phyloP scores from a whole-genome alignment of 148 eudicot genomes.

The Agrostemma githago region DNA sequence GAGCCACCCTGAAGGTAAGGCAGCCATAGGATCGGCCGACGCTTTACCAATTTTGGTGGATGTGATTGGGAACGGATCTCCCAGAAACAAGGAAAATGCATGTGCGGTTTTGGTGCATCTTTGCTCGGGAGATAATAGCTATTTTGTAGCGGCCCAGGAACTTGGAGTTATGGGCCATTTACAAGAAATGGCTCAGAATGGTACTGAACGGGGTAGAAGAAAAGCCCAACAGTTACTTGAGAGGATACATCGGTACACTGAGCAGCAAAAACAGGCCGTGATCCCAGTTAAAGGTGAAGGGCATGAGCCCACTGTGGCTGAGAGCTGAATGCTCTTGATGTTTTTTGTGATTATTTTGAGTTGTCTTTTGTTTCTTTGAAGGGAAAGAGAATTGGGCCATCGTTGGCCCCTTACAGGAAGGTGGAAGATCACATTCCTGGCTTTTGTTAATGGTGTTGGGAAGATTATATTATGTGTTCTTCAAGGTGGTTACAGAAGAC shows the following conservation, averaged over 20 bases:
- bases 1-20: conserved; percentile 82
- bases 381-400: conserved; percentile 15
- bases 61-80: conserved; percentile 71
- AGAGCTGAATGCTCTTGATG: conserved; percentile 26
- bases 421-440: conserved; percentile 63
- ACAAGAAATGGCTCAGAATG: conserved; percentile 58
- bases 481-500: conserved; percentile 11
- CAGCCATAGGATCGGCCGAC: conserved; percentile 67
- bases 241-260: conserved; percentile 55
- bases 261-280: conserved; percentile 59
- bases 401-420: conserved; percentile 31
- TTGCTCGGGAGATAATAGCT: conserved; percentile 61
- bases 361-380: conserved; percentile 18
- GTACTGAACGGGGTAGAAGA: conserved; percentile 85
- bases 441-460: conserved; percentile 11
- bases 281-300: conserved; percentile 39
- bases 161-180: conserved; percentile 53
- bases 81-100: conserved; percentile 90
- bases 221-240: conserved; percentile 82
- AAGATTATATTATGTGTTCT: conserved; percentile 17
- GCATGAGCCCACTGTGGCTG: conserved; percentile 30
- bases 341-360: conserved; percentile 23
- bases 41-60: conserved; percentile 80
- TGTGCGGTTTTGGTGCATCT: conserved; percentile 90
- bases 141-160: conserved; percentile 56